These are phyloP conservation scores for Alternaria infectoria DNA, from an alignment of 2,329 filamentous ascomycete species.

Conservation along the genomic window DNA sequence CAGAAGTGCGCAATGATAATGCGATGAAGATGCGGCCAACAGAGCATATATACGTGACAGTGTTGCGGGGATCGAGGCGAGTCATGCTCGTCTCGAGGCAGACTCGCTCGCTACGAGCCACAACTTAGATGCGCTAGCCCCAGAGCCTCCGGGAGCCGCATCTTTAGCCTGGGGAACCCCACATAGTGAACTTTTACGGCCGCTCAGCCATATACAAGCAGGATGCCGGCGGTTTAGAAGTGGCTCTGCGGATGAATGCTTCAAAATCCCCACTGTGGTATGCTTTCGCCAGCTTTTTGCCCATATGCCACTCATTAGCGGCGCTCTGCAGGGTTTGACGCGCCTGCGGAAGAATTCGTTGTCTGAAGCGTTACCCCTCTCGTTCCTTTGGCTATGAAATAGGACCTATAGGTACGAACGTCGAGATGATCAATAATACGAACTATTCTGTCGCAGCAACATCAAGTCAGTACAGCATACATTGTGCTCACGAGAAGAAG, in stretches of 20 bases:
- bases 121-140: neutral
- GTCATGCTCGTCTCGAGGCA: constrained; percentile 1
- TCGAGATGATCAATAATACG: neutral
- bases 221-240: neutral
- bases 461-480: neutral
- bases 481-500: constrained; percentile 8
- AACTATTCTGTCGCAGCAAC: neutral
- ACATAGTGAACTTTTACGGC: neutral
- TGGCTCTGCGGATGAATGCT: neutral
- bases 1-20: too few species aligned
- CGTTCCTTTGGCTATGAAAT: neutral
- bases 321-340: neutral
- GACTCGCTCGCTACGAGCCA: neutral
- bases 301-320: neutral
- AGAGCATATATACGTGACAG: neutral
- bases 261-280: neutral
- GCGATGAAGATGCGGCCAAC: neutral
- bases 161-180: neutral
- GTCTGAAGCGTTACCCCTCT: neutral
- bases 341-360: neutral
- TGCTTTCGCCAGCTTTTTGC: neutral
- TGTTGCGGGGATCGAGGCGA: neutral
- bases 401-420: neutral
- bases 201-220: neutral
- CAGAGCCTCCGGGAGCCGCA: neutral